Evolutionary conservation across 2,329 filamentous ascomycete genomes (phyloP), one percentile per base, ranked within the genome.

Genomic region (Clarireedia monteithiana): DNA sequence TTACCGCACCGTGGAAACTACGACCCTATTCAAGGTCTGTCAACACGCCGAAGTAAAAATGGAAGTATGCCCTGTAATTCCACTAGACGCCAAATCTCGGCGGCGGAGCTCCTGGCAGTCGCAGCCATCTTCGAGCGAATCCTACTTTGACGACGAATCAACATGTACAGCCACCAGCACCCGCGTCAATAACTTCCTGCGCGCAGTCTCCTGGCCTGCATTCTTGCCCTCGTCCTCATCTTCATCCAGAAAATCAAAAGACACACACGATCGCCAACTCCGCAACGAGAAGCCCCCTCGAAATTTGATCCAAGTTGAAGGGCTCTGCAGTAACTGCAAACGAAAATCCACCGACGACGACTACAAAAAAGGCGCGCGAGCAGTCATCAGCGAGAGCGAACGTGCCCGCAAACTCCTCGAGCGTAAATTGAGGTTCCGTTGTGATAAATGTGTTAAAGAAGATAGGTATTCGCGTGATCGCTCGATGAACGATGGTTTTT

Each of bases 401-500:
- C 42, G 20, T 4, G 42, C 30, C 2, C 10, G 10, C 30, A 45
- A 20, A 12, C 3, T 23, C 5, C 7, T 10, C 20, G 20, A 45
- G 10, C 42, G 20, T 10, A 17, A 23, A 9, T 24, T n/a, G 5
- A 42, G 4, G 5, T 55, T 50, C 46, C 30, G 55, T 20, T 62
- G 62, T 14, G 7, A 5, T 0, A 36, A 26, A 5, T 63, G 62
- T 46, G 38, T 42, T 1, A 10, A 2, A 1, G 59, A 62, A 39
- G 15, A 40, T 6, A 40, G 55, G 5, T 3, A n/a, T 4, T 12
- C 42, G 1, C 30, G 42, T 14, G 27, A 48, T 9, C 45, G 26
- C 10, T 48, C 38, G 1, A 49, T n/a, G 5, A 60, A 62, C 40
- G 48, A 39, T 2, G 60, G 62, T 42, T 44, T 60, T 6, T 63